Percentiles rank a stretch among this genome's conserved stretches.
Conservation (phyloP, 2,329 filamentous ascomycete species). For the Aspergillus pseudoviridinutans region DNA sequence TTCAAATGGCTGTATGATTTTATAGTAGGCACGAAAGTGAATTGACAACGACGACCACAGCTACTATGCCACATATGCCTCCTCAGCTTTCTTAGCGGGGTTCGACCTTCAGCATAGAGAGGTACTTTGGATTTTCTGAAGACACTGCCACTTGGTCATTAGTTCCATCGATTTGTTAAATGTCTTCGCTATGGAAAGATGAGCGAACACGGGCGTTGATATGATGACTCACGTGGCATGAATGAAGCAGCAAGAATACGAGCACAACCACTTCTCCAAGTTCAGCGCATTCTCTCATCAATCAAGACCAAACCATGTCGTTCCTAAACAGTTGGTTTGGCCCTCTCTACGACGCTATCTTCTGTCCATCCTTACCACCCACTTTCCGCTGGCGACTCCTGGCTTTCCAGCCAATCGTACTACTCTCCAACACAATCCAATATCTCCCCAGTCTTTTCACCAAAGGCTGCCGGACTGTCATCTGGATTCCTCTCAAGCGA, state of each 20-base stretch:
- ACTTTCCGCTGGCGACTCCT: slow-evolving; percentile 43
- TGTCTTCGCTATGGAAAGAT: neutral
- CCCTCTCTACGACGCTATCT: slow-evolving; percentile 29
- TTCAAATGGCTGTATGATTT: neutral
- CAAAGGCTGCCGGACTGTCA: neutral
- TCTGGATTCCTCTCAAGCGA: slow-evolving; percentile 8
- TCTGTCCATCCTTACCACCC: slow-evolving; percentile 36
- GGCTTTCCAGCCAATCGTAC: slow-evolving; percentile 39
- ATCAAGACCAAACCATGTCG: neutral
- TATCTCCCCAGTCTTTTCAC: slow-evolving; percentile 14
- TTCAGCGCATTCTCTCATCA: neutral
- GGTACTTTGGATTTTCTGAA: neutral
- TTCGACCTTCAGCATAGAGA: neutral
- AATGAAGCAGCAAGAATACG: neutral
- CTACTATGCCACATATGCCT: neutral
- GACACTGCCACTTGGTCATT: neutral
- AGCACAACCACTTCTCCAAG: neutral
- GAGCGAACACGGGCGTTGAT: neutral
- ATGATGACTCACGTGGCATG: neutral
- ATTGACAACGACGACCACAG: neutral
- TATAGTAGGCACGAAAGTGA: neutral
- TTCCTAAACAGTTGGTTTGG: neutral
- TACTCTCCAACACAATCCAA: slow-evolving; percentile 38
- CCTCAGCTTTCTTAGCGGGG: neutral
- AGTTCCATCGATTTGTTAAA: too few species aligned